Evolutionary conservation across 2,329 filamentous ascomycete species (phyloP).

Genomic region (Thermomyces lanuginosus): DNA sequence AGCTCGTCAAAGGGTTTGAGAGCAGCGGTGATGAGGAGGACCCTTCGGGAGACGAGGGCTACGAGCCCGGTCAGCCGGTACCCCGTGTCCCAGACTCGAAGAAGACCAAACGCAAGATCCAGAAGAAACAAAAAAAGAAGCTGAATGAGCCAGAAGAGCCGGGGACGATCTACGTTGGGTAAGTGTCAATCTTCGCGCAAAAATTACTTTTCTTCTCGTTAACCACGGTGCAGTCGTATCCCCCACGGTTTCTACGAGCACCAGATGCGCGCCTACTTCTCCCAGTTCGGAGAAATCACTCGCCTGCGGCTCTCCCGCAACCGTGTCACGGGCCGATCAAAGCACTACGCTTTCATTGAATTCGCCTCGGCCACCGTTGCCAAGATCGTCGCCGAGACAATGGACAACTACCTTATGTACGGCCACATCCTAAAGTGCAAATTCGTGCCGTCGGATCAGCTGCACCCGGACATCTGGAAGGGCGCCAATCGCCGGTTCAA

Average conservation of each 20-base stretch:
- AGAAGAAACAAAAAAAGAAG: slow-evolving; percentile 34
- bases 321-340: slow-evolving; percentile 75
- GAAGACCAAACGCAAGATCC: slow-evolving; percentile 34
- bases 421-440: slow-evolving; percentile 86
- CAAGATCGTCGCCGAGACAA: slow-evolving; percentile 81
- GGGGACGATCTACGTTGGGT: slow-evolving; percentile 75
- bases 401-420: slow-evolving; percentile 95
- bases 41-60: slow-evolving; percentile 27
- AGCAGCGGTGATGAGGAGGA: slow-evolving; percentile 38
- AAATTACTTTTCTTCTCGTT: slow-evolving; percentile 8
- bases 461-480: slow-evolving; percentile 73
- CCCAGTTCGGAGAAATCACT: slow-evolving; percentile 74
- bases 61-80: slow-evolving; percentile 29
- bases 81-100: slow-evolving; percentile 31
- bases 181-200: slow-evolving; percentile 12
- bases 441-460: slow-evolving; percentile 55
- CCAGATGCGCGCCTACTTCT: slow-evolving; percentile 85
- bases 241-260: slow-evolving; percentile 95
- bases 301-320: slow-evolving; percentile 75
- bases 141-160: slow-evolving; percentile 34
- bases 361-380: slow-evolving; percentile 65
- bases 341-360: slow-evolving; percentile 91
- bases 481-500: slow-evolving; percentile 84
- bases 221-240: slow-evolving; percentile 41
- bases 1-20: slow-evolving; percentile 39